These are phyloP conservation scores for Aureobasidium sp. DNA, from an alignment of 2,329 filamentous ascomycete genomes.

Conservation along the genomic window DNA sequence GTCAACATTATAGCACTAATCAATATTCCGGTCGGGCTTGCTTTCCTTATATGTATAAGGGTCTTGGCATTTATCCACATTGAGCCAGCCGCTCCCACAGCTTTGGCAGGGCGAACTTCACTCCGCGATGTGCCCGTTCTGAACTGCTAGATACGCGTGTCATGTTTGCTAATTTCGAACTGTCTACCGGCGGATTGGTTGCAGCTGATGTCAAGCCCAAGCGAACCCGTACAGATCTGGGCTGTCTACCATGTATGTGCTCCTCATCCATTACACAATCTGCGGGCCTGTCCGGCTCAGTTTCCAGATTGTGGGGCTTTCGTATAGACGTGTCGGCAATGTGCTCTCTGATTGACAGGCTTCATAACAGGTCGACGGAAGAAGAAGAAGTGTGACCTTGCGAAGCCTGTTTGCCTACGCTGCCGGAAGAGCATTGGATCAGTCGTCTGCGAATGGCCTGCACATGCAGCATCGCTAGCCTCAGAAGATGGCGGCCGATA, in stretches of 20 bases:
- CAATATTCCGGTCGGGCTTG: background rate
- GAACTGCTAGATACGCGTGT: background rate
- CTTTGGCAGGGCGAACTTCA: background rate
- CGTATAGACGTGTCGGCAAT: background rate
- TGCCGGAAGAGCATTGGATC: slow-evolving; percentile 1
- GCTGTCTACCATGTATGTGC: slow-evolving; percentile 7
- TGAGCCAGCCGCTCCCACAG: background rate
- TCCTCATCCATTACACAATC: background rate
- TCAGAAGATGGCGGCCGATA: background rate
- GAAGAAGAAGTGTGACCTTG: slow-evolving; percentile 8
- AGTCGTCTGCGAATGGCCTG: background rate
- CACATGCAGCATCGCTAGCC: background rate
- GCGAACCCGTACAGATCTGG: slow-evolving; percentile 6
- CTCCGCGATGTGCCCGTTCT: background rate
- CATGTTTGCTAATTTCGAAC: slow-evolving; percentile 11
- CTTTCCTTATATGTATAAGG: background rate
- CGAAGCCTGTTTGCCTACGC: background rate
- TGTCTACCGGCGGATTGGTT: slow-evolving; percentile 4
- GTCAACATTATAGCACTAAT: too few species aligned
- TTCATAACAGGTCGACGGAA: slow-evolving; percentile 1
- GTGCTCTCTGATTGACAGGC: background rate
- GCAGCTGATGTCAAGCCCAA: slow-evolving; percentile 1
- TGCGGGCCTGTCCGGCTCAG: background rate
- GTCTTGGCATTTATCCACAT: background rate
- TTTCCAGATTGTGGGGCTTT: background rate